Evolutionary conservation across 805 yeast species (phyloP), one percentile per base, ranked within the genome.

Genomic region (Ogataea naganishii): DNA sequence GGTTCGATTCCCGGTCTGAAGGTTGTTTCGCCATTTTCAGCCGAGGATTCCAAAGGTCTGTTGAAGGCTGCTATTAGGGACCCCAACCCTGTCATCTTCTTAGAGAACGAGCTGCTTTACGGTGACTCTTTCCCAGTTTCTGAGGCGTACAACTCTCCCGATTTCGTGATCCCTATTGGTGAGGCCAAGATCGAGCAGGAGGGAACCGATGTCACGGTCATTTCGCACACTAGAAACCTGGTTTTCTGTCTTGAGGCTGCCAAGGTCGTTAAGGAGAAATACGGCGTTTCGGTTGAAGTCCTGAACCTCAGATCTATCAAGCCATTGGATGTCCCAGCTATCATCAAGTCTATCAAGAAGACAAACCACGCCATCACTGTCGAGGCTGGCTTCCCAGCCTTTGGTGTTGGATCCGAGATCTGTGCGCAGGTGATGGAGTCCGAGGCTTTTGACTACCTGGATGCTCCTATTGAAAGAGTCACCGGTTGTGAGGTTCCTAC

Each of bases 401-500:
- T 84, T 55, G 97, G 98, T 68, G 94, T 92, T 44, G 98, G 99
- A 53, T 84, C 96, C 32, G 99, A 92, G 72, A 83, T 92, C 51
- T 75, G 88, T 58, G 98, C 97, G 39, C 95, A 86, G 65, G 70
- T 92, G 56, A 86, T 92, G 96, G 99, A 92, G 68, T 76, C 94
- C 35, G 96, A 88, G 64, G 97, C 95, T 31, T 92, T 92, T 46
- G 98, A 92, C 64, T 84, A 86, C 75, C 75, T 92, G 55, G 99
- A 92, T 64, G 94, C 97, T 38, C 99, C 99, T 48, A 84, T 92
- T 44, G 94, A 80, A 68, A 85, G 99, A 72, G 89, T 88, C 51
- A 92, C 98, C 36, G 98, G 98, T 61, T 94, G 97, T 56, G 99
- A 92, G 68, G 96, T 88, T 19, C 99, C 99, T 62, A 92, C 98